phyloP scores from a whole-genome alignment of 2,329 filamentous ascomycete genomes.

The Phoma sp. region DNA sequence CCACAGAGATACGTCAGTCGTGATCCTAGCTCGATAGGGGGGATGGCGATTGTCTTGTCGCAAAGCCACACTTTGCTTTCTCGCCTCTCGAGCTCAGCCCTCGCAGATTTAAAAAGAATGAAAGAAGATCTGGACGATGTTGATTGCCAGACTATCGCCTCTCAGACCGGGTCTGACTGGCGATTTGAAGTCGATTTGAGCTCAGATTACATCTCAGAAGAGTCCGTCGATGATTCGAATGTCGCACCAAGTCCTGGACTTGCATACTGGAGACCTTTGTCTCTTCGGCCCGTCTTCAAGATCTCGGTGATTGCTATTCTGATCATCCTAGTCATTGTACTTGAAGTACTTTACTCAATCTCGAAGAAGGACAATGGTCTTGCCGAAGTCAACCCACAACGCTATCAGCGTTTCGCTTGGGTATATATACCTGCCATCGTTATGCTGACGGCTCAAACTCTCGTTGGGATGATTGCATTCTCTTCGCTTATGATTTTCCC shows the following conservation, averaged over 20 bases:
- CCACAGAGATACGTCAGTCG: background rate
- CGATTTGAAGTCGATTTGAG: background rate
- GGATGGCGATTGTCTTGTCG: background rate
- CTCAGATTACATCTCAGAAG: background rate
- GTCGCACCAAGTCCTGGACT: background rate
- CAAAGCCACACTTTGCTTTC: background rate
- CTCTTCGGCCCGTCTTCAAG: constrained; percentile 1
- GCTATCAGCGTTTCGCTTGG: background rate
- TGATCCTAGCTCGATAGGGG: constrained; percentile 1
- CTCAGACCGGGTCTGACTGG: background rate
- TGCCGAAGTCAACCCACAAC: background rate
- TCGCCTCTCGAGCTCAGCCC: background rate
- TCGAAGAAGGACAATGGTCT: background rate
- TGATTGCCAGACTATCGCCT: background rate
- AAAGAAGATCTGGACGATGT: background rate
- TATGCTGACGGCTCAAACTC: constrained; percentile 1
- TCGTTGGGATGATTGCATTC: constrained; percentile 1
- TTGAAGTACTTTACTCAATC: background rate
- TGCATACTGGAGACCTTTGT: constrained; percentile 1
- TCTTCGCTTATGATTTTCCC: background rate
- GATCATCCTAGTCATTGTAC: background rate
- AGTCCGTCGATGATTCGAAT: background rate
- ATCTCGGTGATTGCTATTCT: background rate
- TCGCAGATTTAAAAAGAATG: background rate
- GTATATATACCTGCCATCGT: background rate